Evolutionary conservation across 805 yeast genomes (phyloP), one percentile per base, ranked within the genome.

Genomic region (Ogataea glucozyma): DNA sequence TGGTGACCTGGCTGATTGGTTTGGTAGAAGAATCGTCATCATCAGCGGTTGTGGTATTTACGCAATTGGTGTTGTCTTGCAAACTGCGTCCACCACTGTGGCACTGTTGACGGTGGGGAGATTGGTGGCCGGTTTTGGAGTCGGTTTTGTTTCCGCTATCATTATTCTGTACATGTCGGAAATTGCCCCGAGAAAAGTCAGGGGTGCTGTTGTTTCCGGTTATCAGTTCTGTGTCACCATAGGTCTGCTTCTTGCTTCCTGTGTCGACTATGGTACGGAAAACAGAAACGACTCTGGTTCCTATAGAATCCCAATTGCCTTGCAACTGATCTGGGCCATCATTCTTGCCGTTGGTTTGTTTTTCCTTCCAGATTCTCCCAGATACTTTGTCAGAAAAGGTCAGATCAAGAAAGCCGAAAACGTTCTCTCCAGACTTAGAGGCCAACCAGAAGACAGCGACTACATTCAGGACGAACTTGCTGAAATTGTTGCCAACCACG

Each of bases 121-220:
- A 58, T 75, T 77, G 21, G 67, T 86, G 49, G 81, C 87, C 21
- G 95, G 96, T 45, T 53, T 84, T 9, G 86, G 87, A 45, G 88
- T 87, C 47, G 96, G 96, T 53, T 78, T 80, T 47, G 73, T 85
- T 29, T 79, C 90, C 27, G 88, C 89, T 32, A 72, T 83, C 44
- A 85, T 84, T 24, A 90, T 95, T 38, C 66, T 87, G 61, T 85
- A 85, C 60, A 83, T 83, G 70, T 84, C 90, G 23, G 88, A 85
- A 62, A 81, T 86, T 27, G 77, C 88, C 13, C 93, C 93, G 20
- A 80, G 76, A 54, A 81, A 85, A 73, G 77, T 85, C 38, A 73
- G 95, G 67, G 95, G 95, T 53, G 78, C 88, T 14, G 71, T 84
- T 48, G 88, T 85, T 35, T 78, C 85, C 42, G 75, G 85, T 43